phyloP scores from a whole-genome alignment of 1,284 basidiomycete genomes.

The Trametes sp. region DNA sequence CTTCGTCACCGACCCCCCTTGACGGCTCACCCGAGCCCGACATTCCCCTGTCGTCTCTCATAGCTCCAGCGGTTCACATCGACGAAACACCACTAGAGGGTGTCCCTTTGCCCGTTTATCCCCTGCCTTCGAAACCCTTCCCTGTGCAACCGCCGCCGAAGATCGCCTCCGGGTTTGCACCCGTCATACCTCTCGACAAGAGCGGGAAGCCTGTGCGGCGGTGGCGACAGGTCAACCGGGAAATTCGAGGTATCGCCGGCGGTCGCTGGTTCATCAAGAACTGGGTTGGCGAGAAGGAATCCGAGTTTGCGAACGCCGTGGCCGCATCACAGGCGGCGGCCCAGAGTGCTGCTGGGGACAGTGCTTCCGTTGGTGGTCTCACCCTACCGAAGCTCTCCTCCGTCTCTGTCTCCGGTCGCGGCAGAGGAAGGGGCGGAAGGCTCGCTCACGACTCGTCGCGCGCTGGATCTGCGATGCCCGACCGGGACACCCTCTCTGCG shows the following conservation, averaged over 20 bases:
- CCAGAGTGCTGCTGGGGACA: slow-evolving; percentile 23
- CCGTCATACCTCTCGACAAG: slow-evolving; percentile 68
- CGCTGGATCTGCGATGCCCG: slow-evolving; percentile 30
- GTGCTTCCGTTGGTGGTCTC: slow-evolving; percentile 26
- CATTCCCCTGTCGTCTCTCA: slow-evolving; percentile 29
- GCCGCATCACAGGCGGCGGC: slow-evolving; percentile 36
- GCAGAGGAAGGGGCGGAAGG: slow-evolving; percentile 25
- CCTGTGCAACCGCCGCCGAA: slow-evolving; percentile 79
- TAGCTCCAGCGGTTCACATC: slow-evolving; percentile 33
- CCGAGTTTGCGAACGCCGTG: slow-evolving; percentile 55
- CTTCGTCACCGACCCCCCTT: slow-evolving; percentile 28
- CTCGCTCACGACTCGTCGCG: slow-evolving; percentile 28
- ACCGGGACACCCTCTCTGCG: slow-evolving; percentile 29
- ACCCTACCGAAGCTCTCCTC: slow-evolving; percentile 31
- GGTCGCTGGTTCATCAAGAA: slow-evolving; percentile 78
- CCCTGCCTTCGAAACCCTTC: slow-evolving; percentile 79
- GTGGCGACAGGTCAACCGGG: slow-evolving; percentile 76
- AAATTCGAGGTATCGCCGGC: slow-evolving; percentile 80
- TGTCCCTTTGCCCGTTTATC: slow-evolving; percentile 71
- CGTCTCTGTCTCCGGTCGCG: slow-evolving; percentile 26
- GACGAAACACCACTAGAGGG: slow-evolving; percentile 62
- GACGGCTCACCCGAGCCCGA: slow-evolving; percentile 38
- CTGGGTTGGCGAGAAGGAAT: slow-evolving; percentile 84
- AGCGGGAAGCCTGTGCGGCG: slow-evolving; percentile 64
- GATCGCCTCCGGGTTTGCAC: slow-evolving; percentile 74